phyloP scores from a whole-genome alignment of 345 rosid genomes.

The Bruguiera gymnorhiza region DNA sequence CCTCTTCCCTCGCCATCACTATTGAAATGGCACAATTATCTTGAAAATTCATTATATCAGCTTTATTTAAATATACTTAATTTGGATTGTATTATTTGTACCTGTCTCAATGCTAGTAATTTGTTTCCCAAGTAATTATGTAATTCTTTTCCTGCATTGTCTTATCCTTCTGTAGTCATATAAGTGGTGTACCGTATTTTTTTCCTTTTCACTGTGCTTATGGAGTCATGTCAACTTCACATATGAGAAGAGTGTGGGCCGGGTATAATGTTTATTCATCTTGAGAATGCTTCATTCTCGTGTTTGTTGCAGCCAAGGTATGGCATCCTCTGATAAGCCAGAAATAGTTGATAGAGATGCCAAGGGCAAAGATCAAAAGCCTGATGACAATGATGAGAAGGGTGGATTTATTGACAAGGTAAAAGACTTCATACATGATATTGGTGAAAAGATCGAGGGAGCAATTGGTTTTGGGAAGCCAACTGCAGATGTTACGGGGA shows the following conservation, averaged over 20 bases:
- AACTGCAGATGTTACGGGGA: slow-evolving; percentile 77
- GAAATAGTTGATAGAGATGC: slow-evolving; percentile 52
- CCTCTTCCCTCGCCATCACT: too few relatives aligned
- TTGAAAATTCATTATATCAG: too few relatives aligned
- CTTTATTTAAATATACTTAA: too few relatives aligned
- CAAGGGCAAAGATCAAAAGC: slow-evolving; percentile 43
- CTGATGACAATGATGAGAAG: slow-evolving; percentile 53
- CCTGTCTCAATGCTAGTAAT: too few relatives aligned
- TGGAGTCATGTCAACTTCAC: too few relatives aligned
- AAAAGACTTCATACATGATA: slow-evolving; percentile 87
- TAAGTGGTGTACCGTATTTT: too few relatives aligned
- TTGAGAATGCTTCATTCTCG: neutral
- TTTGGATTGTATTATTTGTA: too few relatives aligned
- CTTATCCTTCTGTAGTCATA: too few relatives aligned
- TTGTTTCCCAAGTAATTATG: too few relatives aligned
- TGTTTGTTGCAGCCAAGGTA: slow-evolving; percentile 25
- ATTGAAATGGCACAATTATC: too few relatives aligned
- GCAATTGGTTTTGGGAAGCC: slow-evolving; percentile 95
- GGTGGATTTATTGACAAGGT: slow-evolving; percentile 91
- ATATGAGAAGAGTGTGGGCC: neutral
- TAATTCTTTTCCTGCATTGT: too few relatives aligned
- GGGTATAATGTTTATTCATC: neutral
- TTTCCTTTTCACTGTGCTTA: neutral
- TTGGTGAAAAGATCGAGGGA: slow-evolving; percentile 89
- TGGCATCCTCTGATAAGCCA: slow-evolving; percentile 71